Evolutionary conservation across 768 basidiomycete species (phyloP), one percentile per base, ranked within the genome.

Genomic region (Fomitopsis serialis): DNA sequence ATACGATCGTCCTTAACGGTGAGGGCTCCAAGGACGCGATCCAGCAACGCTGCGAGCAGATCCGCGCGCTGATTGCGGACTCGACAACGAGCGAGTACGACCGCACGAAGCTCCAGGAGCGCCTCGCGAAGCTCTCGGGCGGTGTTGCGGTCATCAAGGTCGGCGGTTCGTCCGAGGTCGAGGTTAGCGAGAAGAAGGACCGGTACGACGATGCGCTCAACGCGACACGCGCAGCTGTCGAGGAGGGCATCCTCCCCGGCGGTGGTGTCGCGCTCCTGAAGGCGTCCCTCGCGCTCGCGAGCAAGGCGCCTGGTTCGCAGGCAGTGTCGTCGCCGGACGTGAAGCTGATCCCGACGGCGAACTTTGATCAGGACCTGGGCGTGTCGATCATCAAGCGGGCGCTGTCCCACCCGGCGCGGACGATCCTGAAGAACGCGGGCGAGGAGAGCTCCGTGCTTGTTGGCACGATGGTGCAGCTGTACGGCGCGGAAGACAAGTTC

Each of bases 141-240:
- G 95, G 96, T 72, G 96, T 98, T 45, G 96, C 96, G 15, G 95
- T 98, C 72, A 98, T 98, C 80, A 94, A 92, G 73, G 96, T 98
- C 57, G 96, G 96, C 52, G 96, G 96, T 17, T 75, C 86, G 22
- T 84, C 80, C 49, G 96, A 98, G 71, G 96, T 98, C 48, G 96
- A 98, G 73, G 96, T 98, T 55, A 80, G 95, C 7, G 96, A 98
- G 81, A 98, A 98, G 91, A 97, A 98, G 84, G 96, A 98, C 69
- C 81, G 95, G 35, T 98, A 97, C 65, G 95, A 98, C 61, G 93
- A 96, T 66, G 95, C 95, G 1, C 79, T 98, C 45, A 97, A 97
- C 69, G 94, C 95, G n/a, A 98, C 96, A 3, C 88, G 96, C 37
- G 96, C 96, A 23, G 94, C 96, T 43, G 96, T 98, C 27, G 96